Conservation (phyloP, 108 stramenopile species). For the Pseudonitzschia multiseries region DNA sequence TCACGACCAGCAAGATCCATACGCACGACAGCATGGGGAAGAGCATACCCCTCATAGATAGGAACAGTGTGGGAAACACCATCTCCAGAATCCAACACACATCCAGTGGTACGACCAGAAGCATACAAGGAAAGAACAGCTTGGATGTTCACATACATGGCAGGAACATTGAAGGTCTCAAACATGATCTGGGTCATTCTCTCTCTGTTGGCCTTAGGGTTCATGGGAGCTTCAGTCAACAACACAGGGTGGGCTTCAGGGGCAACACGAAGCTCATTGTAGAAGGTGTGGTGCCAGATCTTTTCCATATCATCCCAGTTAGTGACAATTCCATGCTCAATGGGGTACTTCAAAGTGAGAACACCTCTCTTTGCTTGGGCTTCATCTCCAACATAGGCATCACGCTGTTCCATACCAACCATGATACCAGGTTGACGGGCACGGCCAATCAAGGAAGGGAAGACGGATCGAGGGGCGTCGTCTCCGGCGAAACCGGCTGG, state of each 20-base stretch:
- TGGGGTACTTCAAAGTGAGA: slow-evolving; percentile 99
- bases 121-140: slow-evolving; percentile 96
- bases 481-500: slow-evolving; percentile 94
- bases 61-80: slow-evolving; percentile 96
- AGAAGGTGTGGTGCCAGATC: slow-evolving; percentile 98
- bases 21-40: slow-evolving; percentile 93
- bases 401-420: slow-evolving; percentile 99
- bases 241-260: slow-evolving; percentile 98
- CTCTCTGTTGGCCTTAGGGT: slow-evolving; percentile 99
- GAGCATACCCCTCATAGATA: slow-evolving; percentile 94
- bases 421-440: slow-evolving; percentile 97
- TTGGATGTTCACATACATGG: slow-evolving; percentile 99
- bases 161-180: slow-evolving; percentile 99
- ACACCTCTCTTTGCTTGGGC: slow-evolving; percentile 98
- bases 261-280: slow-evolving; percentile 94
- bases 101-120: slow-evolving; percentile 94
- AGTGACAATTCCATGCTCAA: slow-evolving; percentile 97
- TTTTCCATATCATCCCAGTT: slow-evolving; percentile 98
- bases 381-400: slow-evolving; percentile 99
- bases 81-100: slow-evolving; percentile 93
- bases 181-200: slow-evolving; percentile 99
- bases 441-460: slow-evolving; percentile 94
- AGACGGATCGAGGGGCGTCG: slow-evolving; percentile 95
- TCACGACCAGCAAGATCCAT: slow-evolving; percentile 93
- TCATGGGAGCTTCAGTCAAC: slow-evolving; percentile 98